Conservation (phyloP, 2,329 filamentous ascomycete species). For the Xylariaceae sp. region DNA sequence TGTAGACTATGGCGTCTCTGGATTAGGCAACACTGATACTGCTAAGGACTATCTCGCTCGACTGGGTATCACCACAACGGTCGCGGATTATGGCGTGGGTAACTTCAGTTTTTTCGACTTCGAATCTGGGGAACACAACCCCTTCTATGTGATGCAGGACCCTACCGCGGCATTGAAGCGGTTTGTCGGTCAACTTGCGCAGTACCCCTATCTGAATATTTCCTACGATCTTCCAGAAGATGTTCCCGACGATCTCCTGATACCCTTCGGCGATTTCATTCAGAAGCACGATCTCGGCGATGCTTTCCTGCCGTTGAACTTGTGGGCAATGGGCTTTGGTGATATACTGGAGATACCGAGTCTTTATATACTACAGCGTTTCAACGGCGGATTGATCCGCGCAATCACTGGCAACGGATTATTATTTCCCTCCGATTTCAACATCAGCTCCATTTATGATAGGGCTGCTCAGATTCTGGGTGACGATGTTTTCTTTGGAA, state of each 20-base stretch:
- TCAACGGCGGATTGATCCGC: not conserved
- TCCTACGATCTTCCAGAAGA: conserved; percentile 12
- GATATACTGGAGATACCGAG: conserved; percentile 9
- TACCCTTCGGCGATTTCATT: conserved; percentile 12
- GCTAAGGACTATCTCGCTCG: conserved; percentile 8
- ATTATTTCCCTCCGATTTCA: conserved; percentile 4
- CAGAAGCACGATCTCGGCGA: conserved; percentile 10
- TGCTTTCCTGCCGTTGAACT: conserved; percentile 1
- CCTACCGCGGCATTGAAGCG: conserved; percentile 3
- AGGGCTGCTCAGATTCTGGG: conserved; percentile 7
- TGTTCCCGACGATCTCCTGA: conserved; percentile 10
- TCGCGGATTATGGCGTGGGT: not conserved
- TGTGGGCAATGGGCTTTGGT: conserved; percentile 3
- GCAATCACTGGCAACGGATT: not conserved
- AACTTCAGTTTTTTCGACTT: not conserved
- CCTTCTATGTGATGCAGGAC: not conserved
- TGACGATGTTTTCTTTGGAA: conserved; percentile 5
- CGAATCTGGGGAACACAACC: not conserved
- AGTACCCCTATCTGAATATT: conserved; percentile 7
- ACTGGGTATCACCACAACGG: conserved; percentile 1
- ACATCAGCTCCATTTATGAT: conserved; percentile 7
- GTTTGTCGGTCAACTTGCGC: too few species aligned
- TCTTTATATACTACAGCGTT: conserved; percentile 16
- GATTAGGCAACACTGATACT: conserved; percentile 2
- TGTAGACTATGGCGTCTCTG: conserved; percentile 3